phyloP scores from a whole-genome alignment of 306 rosid genomes.

The Vigna unguiculata region DNA sequence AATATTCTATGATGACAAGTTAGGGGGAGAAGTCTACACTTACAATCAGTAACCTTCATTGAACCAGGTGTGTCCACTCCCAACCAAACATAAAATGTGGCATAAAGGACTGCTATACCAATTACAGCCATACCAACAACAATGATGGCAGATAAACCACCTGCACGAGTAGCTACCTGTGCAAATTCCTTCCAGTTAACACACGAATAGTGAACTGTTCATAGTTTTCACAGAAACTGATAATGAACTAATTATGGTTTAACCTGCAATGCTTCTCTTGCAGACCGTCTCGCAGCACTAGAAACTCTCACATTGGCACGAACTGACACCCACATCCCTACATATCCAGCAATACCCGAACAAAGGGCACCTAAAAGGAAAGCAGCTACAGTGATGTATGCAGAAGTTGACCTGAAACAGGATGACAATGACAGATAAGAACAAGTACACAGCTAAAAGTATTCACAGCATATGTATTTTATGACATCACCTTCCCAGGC shows the following conservation, averaged over 20 bases:
- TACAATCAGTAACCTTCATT: slow-evolving; percentile 97
- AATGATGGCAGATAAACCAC: slow-evolving; percentile 92
- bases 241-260: slow-evolving; percentile 43
- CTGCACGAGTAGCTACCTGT: slow-evolving; percentile 99
- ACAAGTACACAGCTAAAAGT: slow-evolving; percentile 24
- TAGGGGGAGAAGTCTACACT: slow-evolving; percentile 60
- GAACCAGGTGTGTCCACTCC: slow-evolving; percentile 91
- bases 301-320: slow-evolving; percentile 99
- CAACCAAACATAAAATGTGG: slow-evolving; percentile 94
- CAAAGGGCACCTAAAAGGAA: slow-evolving; percentile 97
- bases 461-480: slow-evolving; percentile 22
- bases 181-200: slow-evolving; percentile 51
- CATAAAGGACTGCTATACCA: slow-evolving; percentile 89
- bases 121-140: slow-evolving; percentile 99
- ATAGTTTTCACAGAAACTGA: slow-evolving; percentile 34
- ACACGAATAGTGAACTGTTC: slow-evolving; percentile 41
- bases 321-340: slow-evolving; percentile 99
- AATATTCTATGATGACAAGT: slow-evolving; percentile 30
- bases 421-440: slow-evolving; percentile 44
- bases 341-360: slow-evolving; percentile 97
- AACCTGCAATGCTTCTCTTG: slow-evolving; percentile 99
- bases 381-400: slow-evolving; percentile 91
- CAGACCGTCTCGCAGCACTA: slow-evolving; percentile 98
- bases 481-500: slow-evolving; percentile 82
- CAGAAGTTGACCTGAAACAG: slow-evolving; percentile 82